A percentile compares a stretch with the other conserved stretches of the same genome.
Evolutionary conservation across 1,284 basidiomycete species (phyloP).

Genomic region (Rhodotorula sp.): DNA sequence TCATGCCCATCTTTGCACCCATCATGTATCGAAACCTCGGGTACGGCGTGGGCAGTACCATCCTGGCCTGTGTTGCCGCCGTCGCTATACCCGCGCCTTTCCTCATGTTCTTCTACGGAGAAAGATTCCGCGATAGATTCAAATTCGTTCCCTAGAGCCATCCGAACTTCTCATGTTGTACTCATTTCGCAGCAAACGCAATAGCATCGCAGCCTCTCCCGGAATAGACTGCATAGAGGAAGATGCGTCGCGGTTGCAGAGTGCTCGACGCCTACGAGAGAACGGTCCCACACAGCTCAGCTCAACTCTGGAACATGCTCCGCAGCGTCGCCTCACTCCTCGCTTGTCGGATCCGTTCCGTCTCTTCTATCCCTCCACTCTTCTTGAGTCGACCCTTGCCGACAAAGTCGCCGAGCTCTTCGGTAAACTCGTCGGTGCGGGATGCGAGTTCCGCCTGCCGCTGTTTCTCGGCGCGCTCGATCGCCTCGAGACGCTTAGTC

Average conservation of each 20-base stretch:
- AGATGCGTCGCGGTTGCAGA: too few species aligned
- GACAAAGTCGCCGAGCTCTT: slow-evolving; percentile 80
- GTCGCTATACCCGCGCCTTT: slow-evolving; percentile 52
- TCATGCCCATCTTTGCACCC: slow-evolving; percentile 52
- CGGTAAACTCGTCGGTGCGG: slow-evolving; percentile 73
- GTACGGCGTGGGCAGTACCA: slow-evolving; percentile 53
- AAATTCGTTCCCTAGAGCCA: slow-evolving; percentile 46
- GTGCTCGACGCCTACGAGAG: too few species aligned
- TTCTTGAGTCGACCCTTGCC: slow-evolving; percentile 78
- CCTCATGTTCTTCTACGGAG: slow-evolving; percentile 52
- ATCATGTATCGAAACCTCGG: slow-evolving; percentile 52
- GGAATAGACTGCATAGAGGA: too few species aligned
- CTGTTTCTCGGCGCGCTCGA: slow-evolving; percentile 76
- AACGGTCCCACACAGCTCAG: neutral
- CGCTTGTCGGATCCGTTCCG: slow-evolving; percentile 77
- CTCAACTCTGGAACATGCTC: slow-evolving; percentile 65
- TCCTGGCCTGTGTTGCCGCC: slow-evolving; percentile 51
- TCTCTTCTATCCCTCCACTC: slow-evolving; percentile 92
- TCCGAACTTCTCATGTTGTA: too few species aligned
- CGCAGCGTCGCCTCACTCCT: slow-evolving; percentile 78
- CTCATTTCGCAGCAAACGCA: too few species aligned
- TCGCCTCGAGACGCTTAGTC: slow-evolving; percentile 73
- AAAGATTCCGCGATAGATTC: slow-evolving; percentile 49
- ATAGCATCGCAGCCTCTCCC: too few species aligned
- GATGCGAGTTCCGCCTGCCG: slow-evolving; percentile 70